Base-by-base conservation (phyloP, 495 filamentous ascomycete species). In the Tuber indicum region DNA sequence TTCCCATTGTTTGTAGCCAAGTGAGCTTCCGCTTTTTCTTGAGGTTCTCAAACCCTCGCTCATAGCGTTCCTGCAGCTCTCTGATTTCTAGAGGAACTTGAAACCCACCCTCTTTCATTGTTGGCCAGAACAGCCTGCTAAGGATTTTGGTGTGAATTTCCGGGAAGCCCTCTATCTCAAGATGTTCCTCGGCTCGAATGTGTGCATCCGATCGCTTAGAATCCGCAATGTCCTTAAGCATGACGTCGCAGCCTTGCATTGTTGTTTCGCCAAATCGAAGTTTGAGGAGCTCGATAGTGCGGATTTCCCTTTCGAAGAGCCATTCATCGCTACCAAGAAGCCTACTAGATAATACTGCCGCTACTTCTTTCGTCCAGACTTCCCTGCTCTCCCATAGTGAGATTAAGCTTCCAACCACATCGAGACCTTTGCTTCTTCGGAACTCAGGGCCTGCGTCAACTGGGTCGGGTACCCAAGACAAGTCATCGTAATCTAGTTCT, bases 51-150 rank as follows among this genome's bases (percentile, higher is more conserved):
- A 97, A 99, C n/a, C 91, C 91, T 6, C 84, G 80, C 70, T 91
- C 89, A 85, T 97, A 99, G 39, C 85, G 86, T 72, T 89, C 84
- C 84, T 94, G 93, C 42, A 92, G 84, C 3, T 87, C 82, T 7
- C 84, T 74, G 47, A 98, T 90, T 47, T 87, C 86, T 0, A 85
- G 73, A 6, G 96, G 96, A 16, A 96, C 85, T 46, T 86, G 83
- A 85, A 97, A 98, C 41, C 87, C 87, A 79, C 94, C 92, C 32
- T 92, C 89, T 66, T 93, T 91, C 17, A 98, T 86, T 2, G 90
- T 86, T 0, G 96, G 95, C 96, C 96, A 99, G 87, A 95, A 99
- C 80, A 96, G 89, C n/a, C 92, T 89, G 0, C 93, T 97, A 7
- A 98, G 86, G 71, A 98, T 94, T 75, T 94, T 92, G 10, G 93